Evolutionary conservation across 768 basidiomycete genomes (phyloP).

Genomic region (Pleurotus salmoneostramineus): DNA sequence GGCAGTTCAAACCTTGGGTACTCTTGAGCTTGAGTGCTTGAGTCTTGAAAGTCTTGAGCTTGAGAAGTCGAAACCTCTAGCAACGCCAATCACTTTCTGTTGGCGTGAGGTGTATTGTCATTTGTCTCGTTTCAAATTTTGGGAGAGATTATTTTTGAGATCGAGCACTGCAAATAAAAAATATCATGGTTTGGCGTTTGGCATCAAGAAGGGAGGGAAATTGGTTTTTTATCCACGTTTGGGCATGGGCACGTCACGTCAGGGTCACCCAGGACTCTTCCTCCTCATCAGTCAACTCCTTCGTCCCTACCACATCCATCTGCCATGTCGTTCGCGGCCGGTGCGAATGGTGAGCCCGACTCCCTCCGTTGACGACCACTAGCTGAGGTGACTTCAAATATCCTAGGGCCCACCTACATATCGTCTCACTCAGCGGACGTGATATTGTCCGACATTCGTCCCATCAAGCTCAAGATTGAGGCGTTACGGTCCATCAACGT

Average conservation of each 20-base stretch:
- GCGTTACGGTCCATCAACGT: conserved; percentile 79
- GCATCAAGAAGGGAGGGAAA: conserved; percentile 7
- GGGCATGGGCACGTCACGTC: conserved; percentile 3
- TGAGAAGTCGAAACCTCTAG: too few relatives aligned
- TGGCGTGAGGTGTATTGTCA: too few relatives aligned
- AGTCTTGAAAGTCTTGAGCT: too few relatives aligned
- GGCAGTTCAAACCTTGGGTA: too few relatives aligned
- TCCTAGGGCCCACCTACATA: conserved; percentile 67
- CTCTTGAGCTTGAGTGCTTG: too few relatives aligned
- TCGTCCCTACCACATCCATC: conserved; percentile 18
- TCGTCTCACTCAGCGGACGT: conserved; percentile 84
- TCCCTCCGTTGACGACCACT: not conserved
- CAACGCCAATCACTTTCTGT: too few relatives aligned
- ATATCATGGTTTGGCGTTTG: not conserved
- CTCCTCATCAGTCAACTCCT: conserved; percentile 11
- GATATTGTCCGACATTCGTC: conserved; percentile 88
- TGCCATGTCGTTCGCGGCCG: conserved; percentile 42
- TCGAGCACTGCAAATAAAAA: not conserved
- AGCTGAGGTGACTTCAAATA: conserved; percentile 3
- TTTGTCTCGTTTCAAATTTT: not conserved
- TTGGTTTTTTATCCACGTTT: conserved; percentile 8
- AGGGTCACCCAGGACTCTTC: not conserved
- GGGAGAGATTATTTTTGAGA: not conserved
- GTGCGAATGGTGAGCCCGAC: conserved; percentile 34
- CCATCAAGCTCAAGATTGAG: conserved; percentile 78